These are phyloP conservation scores for Pholiota adiposa DNA, from an alignment of 1,284 basidiomycete species.

Conservation along the genomic window DNA sequence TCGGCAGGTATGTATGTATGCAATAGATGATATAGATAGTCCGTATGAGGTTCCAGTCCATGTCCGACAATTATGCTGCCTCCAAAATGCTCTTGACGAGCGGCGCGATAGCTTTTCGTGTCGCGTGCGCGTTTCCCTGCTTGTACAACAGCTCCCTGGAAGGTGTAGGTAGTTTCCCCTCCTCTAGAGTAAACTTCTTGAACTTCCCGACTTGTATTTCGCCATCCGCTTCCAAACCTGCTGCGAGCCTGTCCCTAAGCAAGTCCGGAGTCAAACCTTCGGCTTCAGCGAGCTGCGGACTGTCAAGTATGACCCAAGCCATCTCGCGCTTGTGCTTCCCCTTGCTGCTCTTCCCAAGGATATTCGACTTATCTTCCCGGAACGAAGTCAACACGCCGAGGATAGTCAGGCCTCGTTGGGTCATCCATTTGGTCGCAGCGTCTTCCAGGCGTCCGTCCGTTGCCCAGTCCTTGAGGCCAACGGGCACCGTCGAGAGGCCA, in stretches of 20 bases:
- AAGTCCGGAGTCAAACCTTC: constrained; percentile 32
- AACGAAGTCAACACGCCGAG: constrained; percentile 82
- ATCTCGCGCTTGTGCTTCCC: constrained; percentile 73
- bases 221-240: constrained; percentile 59
- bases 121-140: constrained; percentile 76
- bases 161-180: constrained; percentile 31
- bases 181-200: constrained; percentile 33
- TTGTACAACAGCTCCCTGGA: constrained; percentile 59
- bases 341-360: constrained; percentile 49
- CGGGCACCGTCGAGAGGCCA: constrained; percentile 83
- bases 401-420: constrained; percentile 62
- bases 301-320: constrained; percentile 58
- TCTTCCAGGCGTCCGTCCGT: constrained; percentile 47
- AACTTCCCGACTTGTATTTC: constrained; percentile 55
- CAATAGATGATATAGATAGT: too few relatives aligned
- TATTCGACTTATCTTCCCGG: constrained; percentile 37
- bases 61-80: neutral
- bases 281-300: constrained; percentile 17
- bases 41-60: too few relatives aligned
- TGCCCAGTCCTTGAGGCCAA: constrained; percentile 61
- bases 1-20: too few relatives aligned
- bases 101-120: constrained; percentile 84
- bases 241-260: constrained; percentile 47
- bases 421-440: constrained; percentile 66
- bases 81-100: constrained; percentile 62